Percentiles rank a stretch among this genome's conserved stretches.
These are phyloP conservation scores for Cladosporium sp. DNA, from an alignment of 2,329 filamentous ascomycete species.

Conservation along the genomic window DNA sequence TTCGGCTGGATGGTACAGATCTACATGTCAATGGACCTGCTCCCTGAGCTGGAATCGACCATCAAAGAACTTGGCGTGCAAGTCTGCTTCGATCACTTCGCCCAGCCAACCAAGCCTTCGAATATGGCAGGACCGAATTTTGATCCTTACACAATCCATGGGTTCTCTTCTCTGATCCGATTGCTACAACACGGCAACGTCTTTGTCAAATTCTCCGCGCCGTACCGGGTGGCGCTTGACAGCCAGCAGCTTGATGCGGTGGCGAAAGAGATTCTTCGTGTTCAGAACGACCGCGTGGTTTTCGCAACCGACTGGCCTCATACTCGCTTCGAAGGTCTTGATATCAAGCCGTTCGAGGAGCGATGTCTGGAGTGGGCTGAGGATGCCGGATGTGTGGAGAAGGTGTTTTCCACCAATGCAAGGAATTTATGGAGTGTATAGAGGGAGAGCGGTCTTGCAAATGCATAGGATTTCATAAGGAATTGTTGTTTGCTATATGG, in stretches of 20 bases:
- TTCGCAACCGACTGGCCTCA: constrained; percentile 67
- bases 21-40: constrained; percentile 28
- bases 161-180: constrained; percentile 51
- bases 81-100: constrained; percentile 63
- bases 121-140: constrained; percentile 41
- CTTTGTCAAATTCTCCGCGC: constrained; percentile 60
- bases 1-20: constrained; percentile 36
- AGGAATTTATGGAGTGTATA: constrained; percentile 47
- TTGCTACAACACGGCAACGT: constrained; percentile 51
- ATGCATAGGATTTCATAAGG: background rate
- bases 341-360: constrained; percentile 58
- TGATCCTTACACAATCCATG: constrained; percentile 40
- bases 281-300: constrained; percentile 50
- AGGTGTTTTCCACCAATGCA: constrained; percentile 58
- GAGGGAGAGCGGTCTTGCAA: background rate
- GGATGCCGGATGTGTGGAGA: constrained; percentile 47
- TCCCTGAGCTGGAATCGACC: constrained; percentile 52
- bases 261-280: constrained; percentile 50
- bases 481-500: background rate
- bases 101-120: constrained; percentile 44
- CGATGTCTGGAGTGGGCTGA: constrained; percentile 53
- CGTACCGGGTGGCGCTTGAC: constrained; percentile 56
- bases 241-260: constrained; percentile 50
- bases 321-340: constrained; percentile 59
- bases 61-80: constrained; percentile 51